Conservation (phyloP, 192 early-diverging fungal genomes). For the Chytriomyces sp. region DNA sequence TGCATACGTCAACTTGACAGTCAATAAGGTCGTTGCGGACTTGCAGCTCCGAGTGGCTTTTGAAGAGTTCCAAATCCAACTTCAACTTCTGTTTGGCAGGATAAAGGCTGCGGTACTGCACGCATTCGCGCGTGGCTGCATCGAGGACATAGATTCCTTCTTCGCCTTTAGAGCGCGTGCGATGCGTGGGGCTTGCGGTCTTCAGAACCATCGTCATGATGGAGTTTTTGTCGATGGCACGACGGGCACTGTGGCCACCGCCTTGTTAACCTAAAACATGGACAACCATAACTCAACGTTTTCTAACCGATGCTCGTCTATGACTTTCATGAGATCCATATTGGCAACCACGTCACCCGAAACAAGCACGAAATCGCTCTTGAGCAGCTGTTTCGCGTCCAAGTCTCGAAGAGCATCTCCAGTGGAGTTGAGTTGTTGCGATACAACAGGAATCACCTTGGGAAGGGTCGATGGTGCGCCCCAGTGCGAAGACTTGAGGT, state of each 20-base stretch:
- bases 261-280: conserved; percentile 11
- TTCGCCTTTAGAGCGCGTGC: conserved; percentile 58
- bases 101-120: conserved; percentile 75
- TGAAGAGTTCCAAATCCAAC: conserved; percentile 60
- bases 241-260: conserved; percentile 51
- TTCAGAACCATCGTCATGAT: conserved; percentile 94
- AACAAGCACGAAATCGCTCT: conserved; percentile 90
- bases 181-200: conserved; percentile 64
- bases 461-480: conserved; percentile 57
- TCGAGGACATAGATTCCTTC: conserved; percentile 88
- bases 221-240: conserved; percentile 71
- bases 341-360: conserved; percentile 90
- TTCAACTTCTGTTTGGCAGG: conserved; percentile 60
- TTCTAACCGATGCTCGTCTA: conserved; percentile 74
- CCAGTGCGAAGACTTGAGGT: conserved; percentile 84
- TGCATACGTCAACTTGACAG: conserved; percentile 91
- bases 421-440: conserved; percentile 73
- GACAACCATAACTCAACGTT: neutral
- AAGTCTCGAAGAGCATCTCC: conserved; percentile 84
- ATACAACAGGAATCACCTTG: conserved; percentile 72
- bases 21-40: conserved; percentile 93
- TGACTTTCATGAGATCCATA: conserved; percentile 71
- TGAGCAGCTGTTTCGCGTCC: conserved; percentile 77
- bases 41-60: conserved; percentile 64
- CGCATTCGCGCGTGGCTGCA: conserved; percentile 70